Evolutionary conservation across 768 basidiomycete species (phyloP).

Genomic region (Lactarius indigo): DNA sequence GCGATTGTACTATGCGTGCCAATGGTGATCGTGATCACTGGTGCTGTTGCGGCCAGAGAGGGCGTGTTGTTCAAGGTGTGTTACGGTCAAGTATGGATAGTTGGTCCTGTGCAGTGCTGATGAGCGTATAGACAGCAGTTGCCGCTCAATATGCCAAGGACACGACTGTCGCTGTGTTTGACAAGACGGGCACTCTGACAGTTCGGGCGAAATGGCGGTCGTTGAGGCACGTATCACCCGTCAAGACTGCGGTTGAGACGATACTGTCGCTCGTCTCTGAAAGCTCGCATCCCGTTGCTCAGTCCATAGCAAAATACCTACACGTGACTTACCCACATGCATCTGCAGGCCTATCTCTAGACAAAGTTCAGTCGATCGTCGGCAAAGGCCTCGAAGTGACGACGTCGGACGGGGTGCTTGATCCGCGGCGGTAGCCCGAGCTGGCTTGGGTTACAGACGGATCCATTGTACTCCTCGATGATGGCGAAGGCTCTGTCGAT

Average conservation of each 20-base stretch:
- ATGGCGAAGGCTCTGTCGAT: constrained; percentile 42
- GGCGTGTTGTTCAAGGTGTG: constrained; percentile 34
- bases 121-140: constrained; percentile 12
- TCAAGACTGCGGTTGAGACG: constrained; percentile 27
- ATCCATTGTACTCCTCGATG: constrained; percentile 33
- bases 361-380: constrained; percentile 32
- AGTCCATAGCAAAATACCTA: constrained; percentile 35
- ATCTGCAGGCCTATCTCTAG: constrained; percentile 10
- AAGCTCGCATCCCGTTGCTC: constrained; percentile 37
- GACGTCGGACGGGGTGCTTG: constrained; percentile 32
- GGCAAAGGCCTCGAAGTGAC: constrained; percentile 39
- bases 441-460: constrained; percentile 33
- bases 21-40: constrained; percentile 36
- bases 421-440: constrained; percentile 38
- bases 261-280: constrained; percentile 34
- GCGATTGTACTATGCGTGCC: constrained; percentile 39
- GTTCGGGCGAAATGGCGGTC: constrained; percentile 39
- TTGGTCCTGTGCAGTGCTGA: not conserved
- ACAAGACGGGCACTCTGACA: constrained; percentile 64
- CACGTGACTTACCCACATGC: constrained; percentile 4
- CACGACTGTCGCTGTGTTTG: constrained; percentile 46
- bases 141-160: constrained; percentile 28
- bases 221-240: constrained; percentile 33
- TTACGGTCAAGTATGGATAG: not conserved
- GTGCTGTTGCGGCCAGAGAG: constrained; percentile 32